Evolutionary conservation across 164 flowering plant species (phyloP), one percentile per base, ranked within the genome.

Genomic region (Nymphaea colorata): DNA sequence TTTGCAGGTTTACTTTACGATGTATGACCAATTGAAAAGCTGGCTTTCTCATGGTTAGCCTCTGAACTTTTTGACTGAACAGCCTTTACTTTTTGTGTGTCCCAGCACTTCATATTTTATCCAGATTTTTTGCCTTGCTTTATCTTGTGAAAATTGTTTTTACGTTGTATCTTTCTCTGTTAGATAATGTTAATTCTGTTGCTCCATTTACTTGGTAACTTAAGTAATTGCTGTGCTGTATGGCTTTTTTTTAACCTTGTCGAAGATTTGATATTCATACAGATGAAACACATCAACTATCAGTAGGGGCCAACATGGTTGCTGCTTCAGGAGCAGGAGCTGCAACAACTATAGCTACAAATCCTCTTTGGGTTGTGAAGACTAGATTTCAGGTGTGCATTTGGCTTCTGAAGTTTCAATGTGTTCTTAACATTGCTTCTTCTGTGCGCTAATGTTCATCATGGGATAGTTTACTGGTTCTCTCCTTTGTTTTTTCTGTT

Each of bases 351-450:
- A 83, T 85, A 74, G 84, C 80, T 43, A 94, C 93, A 68, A 91
- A 91, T 79, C 99, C 99, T 76, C 90, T 94, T 67, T 94, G 99
- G 99, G 99, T 94, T 71, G 99, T 94, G 51, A 94, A 94, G 82
- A 94, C 99, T 43, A 87, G 99, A 79, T 81, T 94, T 74, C 99
- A 91, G 71, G 99, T 92, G 71, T 66, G 89, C 71, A 10, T 51
- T 10, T 51, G 57, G 12, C 57, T 51, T 51, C 8, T 8, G 57
- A 51, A 51, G 57, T 51, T 15, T 51, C 36, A 25, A 25, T 25
- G 36, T 25, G 36, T 25, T 25, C 36, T 25, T 25, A 25, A 25
- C 36, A 25, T 25, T 25, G 36, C 36, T 25, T 25, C 36, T 25
- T 25, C 36, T 25, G 1, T 25, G 36, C 36, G 1, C 36, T 25